phyloP scores from a whole-genome alignment of 257 asterid species.

The Capsicum pubescens region DNA sequence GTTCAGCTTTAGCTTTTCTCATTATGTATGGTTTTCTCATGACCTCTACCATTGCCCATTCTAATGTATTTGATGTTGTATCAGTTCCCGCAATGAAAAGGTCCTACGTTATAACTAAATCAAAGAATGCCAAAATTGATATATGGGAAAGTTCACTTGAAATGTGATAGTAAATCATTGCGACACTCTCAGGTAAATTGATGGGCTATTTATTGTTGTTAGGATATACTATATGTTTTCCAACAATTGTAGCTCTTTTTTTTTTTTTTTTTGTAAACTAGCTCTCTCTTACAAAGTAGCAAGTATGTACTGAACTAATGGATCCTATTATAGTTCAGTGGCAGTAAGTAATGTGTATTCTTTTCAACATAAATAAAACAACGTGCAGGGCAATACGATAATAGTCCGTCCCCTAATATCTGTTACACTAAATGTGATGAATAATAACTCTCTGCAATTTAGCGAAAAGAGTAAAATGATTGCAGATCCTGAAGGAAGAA shows the following conservation, averaged over 20 bases:
- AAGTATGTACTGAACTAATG: not conserved
- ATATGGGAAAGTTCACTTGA: not conserved
- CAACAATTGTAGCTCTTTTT: not conserved
- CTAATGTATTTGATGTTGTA: conserved; percentile 67
- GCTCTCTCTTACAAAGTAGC: not conserved
- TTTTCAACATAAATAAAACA: not conserved
- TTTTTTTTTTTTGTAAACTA: not conserved
- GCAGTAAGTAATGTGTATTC: not conserved
- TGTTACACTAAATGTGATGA: not conserved
- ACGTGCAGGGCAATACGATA: not conserved
- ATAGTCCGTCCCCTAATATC: not conserved
- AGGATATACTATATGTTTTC: too few species aligned
- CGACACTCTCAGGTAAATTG: not conserved
- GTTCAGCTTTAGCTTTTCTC: conserved; percentile 59
- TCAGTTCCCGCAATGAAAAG: conserved; percentile 71
- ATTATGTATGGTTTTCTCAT: conserved; percentile 57
- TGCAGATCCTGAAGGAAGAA: not conserved
- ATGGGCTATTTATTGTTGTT: not conserved
- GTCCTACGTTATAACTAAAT: conserved; percentile 47
- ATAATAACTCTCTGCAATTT: not conserved
- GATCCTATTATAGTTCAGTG: not conserved
- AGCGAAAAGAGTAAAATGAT: not conserved
- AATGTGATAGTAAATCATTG: not conserved
- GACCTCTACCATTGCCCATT: conserved; percentile 81
- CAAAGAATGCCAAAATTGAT: not conserved